Evolutionary conservation across 495 filamentous ascomycete species (phyloP), one percentile per base, ranked within the genome.

Genomic region (Talaromyces ruber): DNA sequence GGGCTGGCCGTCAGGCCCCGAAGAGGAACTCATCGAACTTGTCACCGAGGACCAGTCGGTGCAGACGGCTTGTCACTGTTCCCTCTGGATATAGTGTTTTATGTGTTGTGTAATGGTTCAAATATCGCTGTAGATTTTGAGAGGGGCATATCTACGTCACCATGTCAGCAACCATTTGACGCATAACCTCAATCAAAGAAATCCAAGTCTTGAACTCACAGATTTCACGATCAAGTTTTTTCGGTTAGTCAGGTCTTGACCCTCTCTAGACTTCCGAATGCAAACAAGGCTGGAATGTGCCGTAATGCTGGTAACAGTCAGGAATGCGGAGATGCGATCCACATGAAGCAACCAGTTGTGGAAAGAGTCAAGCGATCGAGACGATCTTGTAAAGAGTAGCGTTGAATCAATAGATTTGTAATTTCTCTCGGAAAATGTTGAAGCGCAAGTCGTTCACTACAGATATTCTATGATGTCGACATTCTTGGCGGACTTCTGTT

Each of bases 21-120:
- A 57, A 24, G 52, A 60, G 67, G 59, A 53, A 66, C 72, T 76
- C 77, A 80, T 80, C 69, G 70, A 67, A 67, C 54, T 58, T 56
- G 30, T 39, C 57, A 12, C 34, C 57, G 34, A 30, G 16, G 18
- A 58, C 28, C 26, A 58, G 24, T 58, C 28, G 37, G 11, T 18
- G 18, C 28, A 30, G 29, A n/a, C 30, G 21, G 29, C 21, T 12
- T 28, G 50, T 28, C 50, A n/a, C 4, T 24, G 11, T 26, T 53
- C 8, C 21, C 18, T 21, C 43, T 47, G 9, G 18, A 47, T 47
- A 47, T 47, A n/a, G 6, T 21, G 4, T 47, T 21, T 4, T 26
- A n/a, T 54, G 22, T 54, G 14, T 16, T 30, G 26, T 56, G 25
- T 57, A 16, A 18, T 34, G 16, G 3, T 57, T 34, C n/a, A 57